Conservation (phyloP, 768 basidiomycete genomes). For the Russula earlei region DNA sequence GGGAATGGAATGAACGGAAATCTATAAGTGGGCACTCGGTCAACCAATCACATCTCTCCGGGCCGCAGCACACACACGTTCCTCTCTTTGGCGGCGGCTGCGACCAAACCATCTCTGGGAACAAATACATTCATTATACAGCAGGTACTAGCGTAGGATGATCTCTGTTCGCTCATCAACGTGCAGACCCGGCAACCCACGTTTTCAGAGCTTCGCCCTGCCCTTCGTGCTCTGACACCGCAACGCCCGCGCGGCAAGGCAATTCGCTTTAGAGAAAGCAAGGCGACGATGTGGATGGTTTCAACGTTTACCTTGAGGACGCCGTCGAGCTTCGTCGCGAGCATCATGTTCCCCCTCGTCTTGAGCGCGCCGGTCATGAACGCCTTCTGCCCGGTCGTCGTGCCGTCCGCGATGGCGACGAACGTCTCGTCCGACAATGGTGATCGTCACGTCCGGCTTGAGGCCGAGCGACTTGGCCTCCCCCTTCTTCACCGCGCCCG, state of each 20-base stretch:
- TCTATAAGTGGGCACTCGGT: not conserved
- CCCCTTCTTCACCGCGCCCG: slow-evolving; percentile 69
- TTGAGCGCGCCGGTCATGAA: slow-evolving; percentile 95
- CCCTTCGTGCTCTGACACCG: slow-evolving; percentile 10
- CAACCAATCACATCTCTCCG: not conserved
- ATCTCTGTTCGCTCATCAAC: no score
- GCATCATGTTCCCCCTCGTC: slow-evolving; percentile 88
- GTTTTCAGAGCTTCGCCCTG: slow-evolving; percentile 16
- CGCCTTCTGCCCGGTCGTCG: slow-evolving; percentile 88
- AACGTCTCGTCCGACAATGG: slow-evolving; percentile 71
- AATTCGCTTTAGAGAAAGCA: no score
- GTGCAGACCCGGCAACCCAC: no score
- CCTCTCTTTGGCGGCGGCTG: no score
- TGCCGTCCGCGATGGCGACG: slow-evolving; percentile 58
- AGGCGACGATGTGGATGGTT: no score
- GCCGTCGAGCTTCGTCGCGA: slow-evolving; percentile 81
- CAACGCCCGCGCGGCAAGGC: no score
- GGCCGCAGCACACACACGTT: no score
- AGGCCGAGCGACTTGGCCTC: slow-evolving; percentile 35
- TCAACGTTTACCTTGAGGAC: slow-evolving; percentile 67
- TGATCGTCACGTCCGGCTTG: slow-evolving; percentile 79
- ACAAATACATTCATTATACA: no score
- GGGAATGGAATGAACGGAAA: not conserved
- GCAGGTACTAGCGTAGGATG: no score
- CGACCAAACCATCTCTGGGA: no score